A percentile compares a stretch with the other conserved stretches of the same genome.
Evolutionary conservation across 78 protist genomes (phyloP).

Genomic region (Dictyostelium firmibasis): DNA sequence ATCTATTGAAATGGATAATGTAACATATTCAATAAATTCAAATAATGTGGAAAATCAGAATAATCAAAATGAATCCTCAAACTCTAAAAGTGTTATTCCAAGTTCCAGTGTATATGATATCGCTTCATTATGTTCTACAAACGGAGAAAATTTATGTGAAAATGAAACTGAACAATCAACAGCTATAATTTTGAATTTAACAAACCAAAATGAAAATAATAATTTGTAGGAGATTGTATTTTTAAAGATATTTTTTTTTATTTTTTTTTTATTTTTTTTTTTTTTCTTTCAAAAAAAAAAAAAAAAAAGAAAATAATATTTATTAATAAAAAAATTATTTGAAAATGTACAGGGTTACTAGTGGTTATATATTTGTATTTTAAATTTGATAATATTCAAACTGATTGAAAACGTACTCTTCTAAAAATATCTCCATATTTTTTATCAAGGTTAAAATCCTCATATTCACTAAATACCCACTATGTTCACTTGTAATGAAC

Average conservation of each 20-base stretch:
- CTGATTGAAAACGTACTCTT: conserved; percentile 56
- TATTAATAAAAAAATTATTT: too few species aligned
- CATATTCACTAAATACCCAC: not conserved
- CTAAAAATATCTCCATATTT: conserved; percentile 40
- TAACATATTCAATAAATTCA: not conserved
- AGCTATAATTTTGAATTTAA: not conserved
- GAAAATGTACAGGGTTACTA: not conserved
- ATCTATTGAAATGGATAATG: not conserved
- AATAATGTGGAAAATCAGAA: not conserved
- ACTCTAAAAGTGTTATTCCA: not conserved
- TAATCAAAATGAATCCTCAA: not conserved
- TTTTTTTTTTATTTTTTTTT: too few species aligned
- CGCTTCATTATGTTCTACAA: not conserved
- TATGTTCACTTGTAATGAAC: not conserved
- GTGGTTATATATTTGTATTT: not conserved
- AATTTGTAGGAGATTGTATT: not conserved
- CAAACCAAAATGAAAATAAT: not conserved
- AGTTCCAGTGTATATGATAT: not conserved
- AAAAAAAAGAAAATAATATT: too few species aligned
- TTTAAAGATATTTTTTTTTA: too few species aligned
- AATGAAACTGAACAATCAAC: not conserved
- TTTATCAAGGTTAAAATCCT: conserved; percentile 33
- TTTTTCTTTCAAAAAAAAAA: too few species aligned
- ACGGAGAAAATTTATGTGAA: not conserved
- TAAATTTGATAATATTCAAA: conserved; percentile 77